These are phyloP conservation scores for Fraxinus americana DNA, from an alignment of 257 asterid species.

Conservation along the genomic window DNA sequence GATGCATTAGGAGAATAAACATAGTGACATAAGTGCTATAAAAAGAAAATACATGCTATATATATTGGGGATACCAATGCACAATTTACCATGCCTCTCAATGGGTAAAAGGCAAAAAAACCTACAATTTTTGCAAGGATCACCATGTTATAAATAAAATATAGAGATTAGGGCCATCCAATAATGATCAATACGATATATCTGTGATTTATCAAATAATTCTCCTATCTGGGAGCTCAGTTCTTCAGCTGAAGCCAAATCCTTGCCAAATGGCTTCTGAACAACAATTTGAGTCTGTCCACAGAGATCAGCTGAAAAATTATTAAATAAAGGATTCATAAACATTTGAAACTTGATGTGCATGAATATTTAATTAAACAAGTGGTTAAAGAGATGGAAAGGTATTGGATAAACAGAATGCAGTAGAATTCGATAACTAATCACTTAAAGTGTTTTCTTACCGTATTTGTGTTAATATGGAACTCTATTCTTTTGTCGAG, in stretches of 20 bases:
- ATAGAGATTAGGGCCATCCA: too few species aligned
- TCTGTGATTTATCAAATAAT: slow-evolving; percentile 87
- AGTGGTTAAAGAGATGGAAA: background rate
- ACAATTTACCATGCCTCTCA: too few species aligned
- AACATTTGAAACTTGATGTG: background rate
- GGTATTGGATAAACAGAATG: background rate
- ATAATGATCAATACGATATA: slow-evolving; percentile 96
- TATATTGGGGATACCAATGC: too few species aligned
- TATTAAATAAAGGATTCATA: slow-evolving; percentile 21
- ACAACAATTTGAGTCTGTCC: slow-evolving; percentile 99
- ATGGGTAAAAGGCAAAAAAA: too few species aligned
- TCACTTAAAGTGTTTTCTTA: background rate
- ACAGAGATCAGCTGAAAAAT: slow-evolving; percentile 78
- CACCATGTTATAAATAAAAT: too few species aligned
- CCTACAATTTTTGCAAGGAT: too few species aligned
- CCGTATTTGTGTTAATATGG: background rate
- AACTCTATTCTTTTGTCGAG: background rate
- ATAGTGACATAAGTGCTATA: background rate
- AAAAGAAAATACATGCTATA: background rate
- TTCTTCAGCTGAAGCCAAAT: slow-evolving; percentile 91
- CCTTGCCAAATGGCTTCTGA: slow-evolving; percentile 98
- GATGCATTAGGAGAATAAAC: background rate
- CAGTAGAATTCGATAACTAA: background rate
- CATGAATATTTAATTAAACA: background rate
- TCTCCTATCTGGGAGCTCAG: slow-evolving; percentile 94